Conservation (phyloP, 352 stramenopile species). For the Globisporangium canariense region DNA sequence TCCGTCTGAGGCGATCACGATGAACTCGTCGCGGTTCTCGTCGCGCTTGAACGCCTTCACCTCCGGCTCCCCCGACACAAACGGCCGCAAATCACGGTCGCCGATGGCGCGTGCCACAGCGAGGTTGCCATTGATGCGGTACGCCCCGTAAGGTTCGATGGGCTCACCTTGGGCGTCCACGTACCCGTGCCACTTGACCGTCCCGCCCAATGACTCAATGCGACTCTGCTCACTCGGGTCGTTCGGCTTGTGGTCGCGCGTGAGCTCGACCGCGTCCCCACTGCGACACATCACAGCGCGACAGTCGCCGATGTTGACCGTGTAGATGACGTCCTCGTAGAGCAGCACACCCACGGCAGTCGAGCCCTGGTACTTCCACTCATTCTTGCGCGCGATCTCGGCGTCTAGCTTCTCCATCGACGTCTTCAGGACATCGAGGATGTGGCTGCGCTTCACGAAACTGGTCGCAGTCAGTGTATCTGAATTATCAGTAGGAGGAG, state of each 20-base stretch:
- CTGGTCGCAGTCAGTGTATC: background rate
- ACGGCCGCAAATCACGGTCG: conserved; percentile 85
- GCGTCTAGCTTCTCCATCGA: conserved; percentile 52
- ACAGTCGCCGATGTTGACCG: conserved; percentile 94
- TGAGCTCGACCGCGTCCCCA: conserved; percentile 69
- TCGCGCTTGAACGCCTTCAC: conserved; percentile 76
- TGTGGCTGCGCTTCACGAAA: conserved; percentile 23
- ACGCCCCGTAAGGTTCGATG: conserved; percentile 89
- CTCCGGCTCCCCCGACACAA: conserved; percentile 78
- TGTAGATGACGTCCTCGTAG: conserved; percentile 74
- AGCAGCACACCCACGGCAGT: conserved; percentile 72
- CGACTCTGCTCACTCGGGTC: conserved; percentile 66
- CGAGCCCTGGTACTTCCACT: conserved; percentile 81
- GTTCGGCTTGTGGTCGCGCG: conserved; percentile 90
- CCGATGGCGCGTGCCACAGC: conserved; percentile 89
- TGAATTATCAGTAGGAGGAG: background rate
- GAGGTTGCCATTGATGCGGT: conserved; percentile 91
- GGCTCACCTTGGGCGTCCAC: conserved; percentile 78
- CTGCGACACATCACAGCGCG: conserved; percentile 90
- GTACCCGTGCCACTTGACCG: conserved; percentile 89
- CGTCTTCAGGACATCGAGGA: conserved; percentile 38
- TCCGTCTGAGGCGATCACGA: conserved; percentile 91
- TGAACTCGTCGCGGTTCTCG: conserved; percentile 86
- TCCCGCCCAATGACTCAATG: conserved; percentile 78
- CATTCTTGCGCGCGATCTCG: conserved; percentile 55